Evolutionary conservation across 2,329 filamentous ascomycete species (phyloP).

Genomic region (Microcyclosporella mali): DNA sequence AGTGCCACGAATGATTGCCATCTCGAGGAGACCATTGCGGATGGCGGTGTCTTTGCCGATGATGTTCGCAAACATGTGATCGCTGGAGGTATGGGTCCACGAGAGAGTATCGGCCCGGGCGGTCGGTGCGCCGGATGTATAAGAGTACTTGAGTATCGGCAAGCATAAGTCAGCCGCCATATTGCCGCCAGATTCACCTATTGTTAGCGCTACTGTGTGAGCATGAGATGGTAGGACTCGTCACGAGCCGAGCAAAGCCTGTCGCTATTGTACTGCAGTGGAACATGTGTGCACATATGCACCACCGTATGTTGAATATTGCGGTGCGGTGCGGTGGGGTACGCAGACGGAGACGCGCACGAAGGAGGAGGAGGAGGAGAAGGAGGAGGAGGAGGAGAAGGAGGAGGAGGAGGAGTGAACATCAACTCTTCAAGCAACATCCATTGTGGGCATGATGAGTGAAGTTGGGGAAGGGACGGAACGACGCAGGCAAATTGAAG

Average conservation of each 20-base stretch:
- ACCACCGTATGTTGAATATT: conserved; percentile 1
- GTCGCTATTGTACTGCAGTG: background rate
- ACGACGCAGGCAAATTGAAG: no score
- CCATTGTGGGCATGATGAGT: no score
- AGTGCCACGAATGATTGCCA: conserved; percentile 34
- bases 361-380: background rate
- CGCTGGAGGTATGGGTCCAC: background rate
- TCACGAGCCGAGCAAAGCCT: conserved; percentile 10
- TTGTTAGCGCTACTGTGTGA: conserved; percentile 11
- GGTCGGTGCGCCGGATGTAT: background rate
- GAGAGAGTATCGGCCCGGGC: background rate
- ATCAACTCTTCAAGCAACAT: no score
- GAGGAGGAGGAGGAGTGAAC: no score
- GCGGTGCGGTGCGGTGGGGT: background rate
- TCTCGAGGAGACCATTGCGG: conserved; percentile 28
- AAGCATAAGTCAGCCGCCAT: conserved; percentile 17
- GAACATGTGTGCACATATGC: background rate
- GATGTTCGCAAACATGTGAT: conserved; percentile 7
- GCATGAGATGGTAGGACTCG: conserved; percentile 7
- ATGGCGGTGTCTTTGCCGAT: conserved; percentile 2
- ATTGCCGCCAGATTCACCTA: conserved; percentile 4
- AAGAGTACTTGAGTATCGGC: conserved; percentile 1
- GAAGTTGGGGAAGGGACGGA: no score
- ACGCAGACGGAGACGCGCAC: no score
- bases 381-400: background rate